Evolutionary conservation across 176 grass and related monocot species (phyloP), one percentile per base, ranked within the genome.

Genomic region (Cenchrus fungigraminus): DNA sequence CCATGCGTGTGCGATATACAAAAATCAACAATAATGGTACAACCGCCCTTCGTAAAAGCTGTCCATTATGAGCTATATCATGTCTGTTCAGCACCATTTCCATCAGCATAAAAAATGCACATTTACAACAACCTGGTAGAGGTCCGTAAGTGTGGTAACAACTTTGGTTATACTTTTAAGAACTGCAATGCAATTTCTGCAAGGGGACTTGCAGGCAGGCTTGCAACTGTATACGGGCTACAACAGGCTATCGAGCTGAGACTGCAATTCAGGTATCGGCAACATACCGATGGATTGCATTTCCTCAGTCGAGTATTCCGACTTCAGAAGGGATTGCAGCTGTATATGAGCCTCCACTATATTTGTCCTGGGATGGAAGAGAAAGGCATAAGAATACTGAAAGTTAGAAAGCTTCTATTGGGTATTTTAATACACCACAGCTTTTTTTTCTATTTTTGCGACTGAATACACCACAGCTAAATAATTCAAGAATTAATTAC

Each of bases 331-430:
- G 61, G 80, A 89, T 42, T 94, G 90, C 20, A 99, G 85, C 76
- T 99, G 94, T 85, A 92, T 62, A 70, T 99, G 97, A 52, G 97
- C 94, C 89, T 99, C 94, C 49, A 99, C 82, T 79, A 96, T 94
- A 86, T 97, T 97, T 71, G 97, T 94, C 87, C 94, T 94, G 67
- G 13, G 79, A 15, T 31, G 75, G 61, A 71, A 53, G 28, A 75
- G 29, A 83, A 56, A 50, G 9, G 14, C 43, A 12, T 53, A 44
- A 87, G 16, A 78, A 75, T 43, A 73, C 9, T 37, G 12, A 42
- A 73, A 28, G 22, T 63, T 78, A 46, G 7, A 4, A 0, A 53
- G 25, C 20, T 82, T 60, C 0, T 71, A 12, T n/a, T 29, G 14
- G 34, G 34, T 47, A 60, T 45, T 60, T 68, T 6, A n/a, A 47